Conservation (phyloP, 2,329 filamentous ascomycete species). For the Pestalotiopsis sp. region DNA sequence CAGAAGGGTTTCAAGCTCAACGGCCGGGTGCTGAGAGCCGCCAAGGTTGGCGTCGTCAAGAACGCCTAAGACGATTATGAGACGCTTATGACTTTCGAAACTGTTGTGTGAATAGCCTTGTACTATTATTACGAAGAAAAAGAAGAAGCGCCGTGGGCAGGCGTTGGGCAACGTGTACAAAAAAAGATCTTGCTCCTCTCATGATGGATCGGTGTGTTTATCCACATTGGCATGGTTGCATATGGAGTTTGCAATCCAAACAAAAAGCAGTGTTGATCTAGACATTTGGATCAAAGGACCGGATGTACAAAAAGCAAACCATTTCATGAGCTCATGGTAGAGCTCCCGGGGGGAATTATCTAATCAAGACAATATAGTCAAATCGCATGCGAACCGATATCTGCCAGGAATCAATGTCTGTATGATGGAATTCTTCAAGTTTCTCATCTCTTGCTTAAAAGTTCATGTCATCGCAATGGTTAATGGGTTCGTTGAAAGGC, state of each 20-base stretch:
- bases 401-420: background rate
- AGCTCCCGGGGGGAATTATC: background rate
- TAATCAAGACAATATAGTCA: conserved; percentile 13
- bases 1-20: conserved; percentile 96
- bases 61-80: conserved; percentile 36
- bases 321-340: background rate
- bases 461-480: background rate
- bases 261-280: conserved; percentile 14
- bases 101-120: conserved; percentile 14
- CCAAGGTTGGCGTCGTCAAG: conserved; percentile 96
- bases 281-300: background rate
- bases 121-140: conserved; percentile 17
- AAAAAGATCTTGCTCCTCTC: conserved; percentile 16
- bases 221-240: conserved; percentile 10
- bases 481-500: background rate
- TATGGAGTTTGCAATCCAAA: background rate
- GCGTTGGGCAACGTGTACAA: conserved; percentile 17
- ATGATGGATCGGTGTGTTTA: conserved; percentile 5
- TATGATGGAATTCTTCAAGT: background rate
- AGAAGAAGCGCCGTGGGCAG: conserved; percentile 11
- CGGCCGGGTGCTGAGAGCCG: conserved; percentile 83
- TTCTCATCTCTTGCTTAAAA: background rate
- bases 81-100: background rate
- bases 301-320: conserved; percentile 8
- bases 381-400: background rate